Evolutionary conservation across 768 basidiomycete species (phyloP).

Genomic region (Boletus vermiculosoides): DNA sequence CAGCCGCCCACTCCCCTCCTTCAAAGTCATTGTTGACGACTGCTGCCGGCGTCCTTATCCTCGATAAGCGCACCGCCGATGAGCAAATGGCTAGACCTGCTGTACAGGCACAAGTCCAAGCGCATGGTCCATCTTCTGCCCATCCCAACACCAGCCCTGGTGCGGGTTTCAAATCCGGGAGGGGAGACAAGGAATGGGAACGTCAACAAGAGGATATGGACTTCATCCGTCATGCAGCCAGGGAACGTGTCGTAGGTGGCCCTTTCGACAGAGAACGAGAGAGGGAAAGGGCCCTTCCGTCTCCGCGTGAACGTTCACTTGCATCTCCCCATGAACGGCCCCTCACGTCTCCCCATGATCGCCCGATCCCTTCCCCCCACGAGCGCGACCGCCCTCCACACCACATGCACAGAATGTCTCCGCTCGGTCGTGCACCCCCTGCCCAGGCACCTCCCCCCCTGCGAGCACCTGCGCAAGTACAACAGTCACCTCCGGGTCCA

Average conservation of each 20-base stretch:
- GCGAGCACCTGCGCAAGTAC: constrained; percentile 13
- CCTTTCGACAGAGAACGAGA: constrained; percentile 31
- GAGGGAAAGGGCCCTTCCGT: constrained; percentile 22
- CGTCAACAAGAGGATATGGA: constrained; percentile 32
- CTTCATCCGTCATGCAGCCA: constrained; percentile 22
- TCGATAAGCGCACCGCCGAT: constrained; percentile 32
- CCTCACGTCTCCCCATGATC: constrained; percentile 22
- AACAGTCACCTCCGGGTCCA: constrained; percentile 28
- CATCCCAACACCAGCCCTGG: constrained; percentile 26
- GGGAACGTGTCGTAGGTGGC: constrained; percentile 22
- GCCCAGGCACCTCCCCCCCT: constrained; percentile 16
- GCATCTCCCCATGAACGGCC: constrained; percentile 27
- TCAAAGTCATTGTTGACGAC: constrained; percentile 28
- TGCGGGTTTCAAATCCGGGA: constrained; percentile 20
- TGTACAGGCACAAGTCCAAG: constrained; percentile 19
- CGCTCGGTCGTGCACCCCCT: constrained; percentile 19
- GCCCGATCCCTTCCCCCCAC: constrained; percentile 26
- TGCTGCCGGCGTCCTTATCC: constrained; percentile 26
- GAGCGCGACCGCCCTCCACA: constrained; percentile 24
- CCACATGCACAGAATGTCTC: constrained; percentile 28
- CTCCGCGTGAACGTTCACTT: constrained; percentile 25
- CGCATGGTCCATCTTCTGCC: constrained; percentile 12
- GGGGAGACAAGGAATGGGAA: constrained; percentile 31
- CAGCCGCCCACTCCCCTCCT: constrained; percentile 31
- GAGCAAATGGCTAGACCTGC: constrained; percentile 28